Evolutionary conservation across 2,329 filamentous ascomycete species (phyloP), one percentile per base, ranked within the genome.

Genomic region (Alternaria conjuncta): DNA sequence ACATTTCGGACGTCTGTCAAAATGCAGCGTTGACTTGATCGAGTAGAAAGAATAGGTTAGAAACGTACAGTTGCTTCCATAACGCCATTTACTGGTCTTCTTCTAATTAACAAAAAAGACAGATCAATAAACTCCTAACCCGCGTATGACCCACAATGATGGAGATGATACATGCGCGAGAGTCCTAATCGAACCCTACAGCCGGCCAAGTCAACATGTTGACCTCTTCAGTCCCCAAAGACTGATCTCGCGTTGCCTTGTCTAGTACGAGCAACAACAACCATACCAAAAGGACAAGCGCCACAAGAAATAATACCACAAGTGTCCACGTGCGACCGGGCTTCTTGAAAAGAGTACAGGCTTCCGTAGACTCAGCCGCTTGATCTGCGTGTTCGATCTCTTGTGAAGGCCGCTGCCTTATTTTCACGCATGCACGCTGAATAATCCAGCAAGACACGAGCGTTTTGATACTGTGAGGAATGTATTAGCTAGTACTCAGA

Each of bases 301-400:
- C n/a, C n/a, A n/a, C n/a, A n/a, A n/a, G n/a, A n/a, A n/a, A n/a
- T n/a, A n/a, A n/a, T n/a, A n/a, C n/a, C n/a, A n/a, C n/a, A n/a
- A n/a, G n/a, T n/a, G n/a, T n/a, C n/a, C 23, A 28, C 2, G 26
- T 28, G 3, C 3, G 26, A 28, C 26, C 26, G 26, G 9, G 9
- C 0, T 5, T 2, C 26, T 2, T 28, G 26, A 4, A 28, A 1
- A 28, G 2, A 11, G 26, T 28, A 2, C 2, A 2, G 26, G 10
- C 26, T 28, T 2, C 26, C 26, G 26, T 28, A 28, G 26, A 5
- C 26, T 28, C 26, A 11, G 10, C 26, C 26, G 9, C 26, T 28
- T 28, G 26, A 5, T 28, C 2, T 28, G 26, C 3, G 26, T 28
- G 26, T 30, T 30, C 12, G 30, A 4, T 32, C 3, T 32, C 32